A percentile compares a stretch with the other conserved stretches of the same genome.
Conservation (phyloP, 495 filamentous ascomycete species). For the Aspergillus nanangensis region DNA sequence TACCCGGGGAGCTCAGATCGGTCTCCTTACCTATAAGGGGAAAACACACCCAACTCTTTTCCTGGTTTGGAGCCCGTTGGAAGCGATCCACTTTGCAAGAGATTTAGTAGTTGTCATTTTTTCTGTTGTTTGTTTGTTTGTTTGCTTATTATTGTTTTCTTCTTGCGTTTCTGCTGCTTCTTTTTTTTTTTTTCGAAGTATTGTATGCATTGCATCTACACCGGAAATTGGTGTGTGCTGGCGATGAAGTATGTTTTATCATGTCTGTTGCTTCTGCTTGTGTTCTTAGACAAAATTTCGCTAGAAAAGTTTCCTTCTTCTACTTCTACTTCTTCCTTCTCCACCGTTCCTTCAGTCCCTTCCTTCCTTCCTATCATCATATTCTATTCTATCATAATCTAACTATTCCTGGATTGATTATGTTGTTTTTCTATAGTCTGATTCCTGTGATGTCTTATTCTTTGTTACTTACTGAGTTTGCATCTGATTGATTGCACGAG, state of each 20-base stretch:
- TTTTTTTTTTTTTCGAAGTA: slow-evolving; percentile 2
- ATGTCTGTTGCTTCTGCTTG: slow-evolving; percentile 6
- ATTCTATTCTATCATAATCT: too few species aligned
- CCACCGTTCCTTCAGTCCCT: background rate
- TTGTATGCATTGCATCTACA: slow-evolving; percentile 19
- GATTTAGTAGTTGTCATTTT: background rate
- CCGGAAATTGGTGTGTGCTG: slow-evolving; percentile 18
- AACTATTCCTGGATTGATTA: too few species aligned
- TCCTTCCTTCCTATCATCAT: background rate
- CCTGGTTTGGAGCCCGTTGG: background rate
- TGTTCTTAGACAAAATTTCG: slow-evolving; percentile 20
- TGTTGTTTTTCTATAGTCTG: too few species aligned
- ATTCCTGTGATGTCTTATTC: too few species aligned
- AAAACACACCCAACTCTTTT: background rate
- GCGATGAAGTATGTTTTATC: slow-evolving; percentile 11
- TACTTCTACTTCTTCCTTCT: slow-evolving; percentile 5
- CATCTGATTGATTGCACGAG: too few species aligned
- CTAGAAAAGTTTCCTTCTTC: slow-evolving; percentile 19
- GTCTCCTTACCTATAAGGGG: background rate
- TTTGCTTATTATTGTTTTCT: slow-evolving; percentile 7
- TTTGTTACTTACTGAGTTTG: too few species aligned
- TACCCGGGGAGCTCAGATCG: slow-evolving; percentile 6
- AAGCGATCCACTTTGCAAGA: background rate
- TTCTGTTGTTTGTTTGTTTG: slow-evolving; percentile 4
- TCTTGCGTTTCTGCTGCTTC: slow-evolving; percentile 2